These are phyloP conservation scores for Picea glauca DNA, from an alignment of 75 land plant species.

Conservation along the genomic window DNA sequence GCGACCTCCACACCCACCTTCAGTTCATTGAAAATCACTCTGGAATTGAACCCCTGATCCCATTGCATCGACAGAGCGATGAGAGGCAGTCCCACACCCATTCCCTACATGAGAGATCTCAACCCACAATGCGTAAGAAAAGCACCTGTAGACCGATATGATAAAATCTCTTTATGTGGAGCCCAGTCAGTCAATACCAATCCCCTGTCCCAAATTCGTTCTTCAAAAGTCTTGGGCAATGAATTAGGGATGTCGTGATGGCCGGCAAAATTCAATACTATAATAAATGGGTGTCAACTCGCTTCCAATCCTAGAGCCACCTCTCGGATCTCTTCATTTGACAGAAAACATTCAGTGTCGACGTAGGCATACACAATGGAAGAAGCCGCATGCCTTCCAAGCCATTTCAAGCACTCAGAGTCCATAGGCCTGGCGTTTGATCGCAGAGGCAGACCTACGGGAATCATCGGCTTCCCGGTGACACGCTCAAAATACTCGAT, in stretches of 20 bases:
- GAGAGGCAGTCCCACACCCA: slow-evolving; percentile 15
- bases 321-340: slow-evolving; percentile 12
- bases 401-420: slow-evolving; percentile 9
- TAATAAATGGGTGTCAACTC: slow-evolving; percentile 14
- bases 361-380: slow-evolving; percentile 20
- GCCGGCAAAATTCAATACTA: slow-evolving; percentile 7
- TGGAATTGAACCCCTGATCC: slow-evolving; percentile 17
- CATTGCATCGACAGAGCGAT: slow-evolving; percentile 14
- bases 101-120: slow-evolving; percentile 9
- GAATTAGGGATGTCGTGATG: neutral
- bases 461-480: neutral
- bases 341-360: slow-evolving; percentile 12
- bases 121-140: slow-evolving; percentile 12
- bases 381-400: neutral
- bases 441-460: neutral
- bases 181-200: slow-evolving; percentile 11
- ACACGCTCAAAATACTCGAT: neutral
- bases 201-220: slow-evolving; percentile 8
- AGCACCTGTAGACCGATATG: slow-evolving; percentile 13
- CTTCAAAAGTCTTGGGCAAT: neutral
- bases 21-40: slow-evolving; percentile 14
- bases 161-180: slow-evolving; percentile 17
- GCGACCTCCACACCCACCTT: slow-evolving; percentile 11
- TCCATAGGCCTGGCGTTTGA: neutral
- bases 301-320: slow-evolving; percentile 18